Percentiles rank a stretch among this genome's conserved stretches.
Conservation (phyloP, 306 rosid genomes). For the Purshia tridentata region DNA sequence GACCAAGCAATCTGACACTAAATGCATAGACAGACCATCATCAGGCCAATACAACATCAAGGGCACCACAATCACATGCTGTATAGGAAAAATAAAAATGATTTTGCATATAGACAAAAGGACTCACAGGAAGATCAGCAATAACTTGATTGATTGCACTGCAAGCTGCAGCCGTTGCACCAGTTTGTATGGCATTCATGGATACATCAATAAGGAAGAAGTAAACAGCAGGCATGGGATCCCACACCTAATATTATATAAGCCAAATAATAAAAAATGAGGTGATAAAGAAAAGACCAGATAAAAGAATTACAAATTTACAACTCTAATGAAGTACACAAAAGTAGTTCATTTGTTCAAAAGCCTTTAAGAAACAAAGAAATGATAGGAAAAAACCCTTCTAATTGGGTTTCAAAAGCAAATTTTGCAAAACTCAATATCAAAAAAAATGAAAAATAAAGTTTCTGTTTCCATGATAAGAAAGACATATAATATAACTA, state of each 20-base stretch:
- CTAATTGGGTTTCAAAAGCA: background rate
- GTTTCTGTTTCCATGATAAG: background rate
- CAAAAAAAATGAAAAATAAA: too few relatives aligned
- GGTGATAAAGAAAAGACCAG: slow-evolving; percentile 12
- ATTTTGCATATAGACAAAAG: slow-evolving; percentile 18
- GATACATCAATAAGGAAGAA: slow-evolving; percentile 96
- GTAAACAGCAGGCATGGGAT: slow-evolving; percentile 97
- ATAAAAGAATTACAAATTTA: background rate
- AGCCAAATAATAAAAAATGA: slow-evolving; percentile 8
- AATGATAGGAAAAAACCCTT: background rate
- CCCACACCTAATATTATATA: slow-evolving; percentile 67
- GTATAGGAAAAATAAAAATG: background rate
- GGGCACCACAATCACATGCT: background rate
- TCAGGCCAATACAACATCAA: background rate
- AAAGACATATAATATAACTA: background rate
- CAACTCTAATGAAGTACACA: background rate
- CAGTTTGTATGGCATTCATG: slow-evolving; percentile 95
- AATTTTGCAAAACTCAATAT: background rate
- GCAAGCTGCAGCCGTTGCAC: slow-evolving; percentile 99
- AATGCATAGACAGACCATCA: background rate
- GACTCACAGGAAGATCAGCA: slow-evolving; percentile 90
- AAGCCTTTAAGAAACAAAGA: background rate
- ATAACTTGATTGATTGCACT: slow-evolving; percentile 94
- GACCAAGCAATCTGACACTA: too few relatives aligned
- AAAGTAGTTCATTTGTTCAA: background rate